Percentiles rank a stretch among this genome's conserved stretches.
Evolutionary conservation across 2,329 filamentous ascomycete species (phyloP).

Genomic region (Arachnomyces sp.): DNA sequence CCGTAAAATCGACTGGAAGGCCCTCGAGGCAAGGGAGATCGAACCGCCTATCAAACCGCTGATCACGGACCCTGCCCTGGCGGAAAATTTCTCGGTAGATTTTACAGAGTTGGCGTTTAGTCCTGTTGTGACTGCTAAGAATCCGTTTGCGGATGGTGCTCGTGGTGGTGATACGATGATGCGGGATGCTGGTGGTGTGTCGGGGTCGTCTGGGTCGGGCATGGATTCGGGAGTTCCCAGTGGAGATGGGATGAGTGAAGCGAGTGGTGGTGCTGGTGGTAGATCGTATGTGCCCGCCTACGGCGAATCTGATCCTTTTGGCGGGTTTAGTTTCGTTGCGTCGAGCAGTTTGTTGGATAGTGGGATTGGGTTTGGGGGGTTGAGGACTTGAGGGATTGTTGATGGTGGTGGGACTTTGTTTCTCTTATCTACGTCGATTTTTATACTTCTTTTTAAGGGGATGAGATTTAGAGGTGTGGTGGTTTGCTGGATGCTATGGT

Average conservation of each 20-base stretch:
- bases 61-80: constrained; percentile 89
- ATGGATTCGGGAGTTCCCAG: constrained; percentile 3
- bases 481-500: no score
- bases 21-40: constrained; percentile 70
- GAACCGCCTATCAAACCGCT: constrained; percentile 85
- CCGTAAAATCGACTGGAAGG: constrained; percentile 90
- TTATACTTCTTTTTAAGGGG: no score
- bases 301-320: constrained; percentile 34
- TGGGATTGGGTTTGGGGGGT: constrained; percentile 18
- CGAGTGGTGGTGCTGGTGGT: constrained; percentile 8
- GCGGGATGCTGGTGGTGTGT: constrained; percentile 10
- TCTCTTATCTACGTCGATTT: no score
- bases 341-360: constrained; percentile 39
- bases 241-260: background rate
- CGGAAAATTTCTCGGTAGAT: constrained; percentile 91
- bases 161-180: constrained; percentile 14
- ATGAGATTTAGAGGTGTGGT: no score
- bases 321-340: constrained; percentile 42
- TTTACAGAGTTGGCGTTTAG: constrained; percentile 82
- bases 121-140: constrained; percentile 48
- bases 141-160: constrained; percentile 21
- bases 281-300: background rate
- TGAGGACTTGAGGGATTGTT: background rate
- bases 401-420: no score
- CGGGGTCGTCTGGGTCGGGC: constrained; percentile 13